Conservation (phyloP, 2,329 filamentous ascomycete genomes). For the Fusarium palustre region DNA sequence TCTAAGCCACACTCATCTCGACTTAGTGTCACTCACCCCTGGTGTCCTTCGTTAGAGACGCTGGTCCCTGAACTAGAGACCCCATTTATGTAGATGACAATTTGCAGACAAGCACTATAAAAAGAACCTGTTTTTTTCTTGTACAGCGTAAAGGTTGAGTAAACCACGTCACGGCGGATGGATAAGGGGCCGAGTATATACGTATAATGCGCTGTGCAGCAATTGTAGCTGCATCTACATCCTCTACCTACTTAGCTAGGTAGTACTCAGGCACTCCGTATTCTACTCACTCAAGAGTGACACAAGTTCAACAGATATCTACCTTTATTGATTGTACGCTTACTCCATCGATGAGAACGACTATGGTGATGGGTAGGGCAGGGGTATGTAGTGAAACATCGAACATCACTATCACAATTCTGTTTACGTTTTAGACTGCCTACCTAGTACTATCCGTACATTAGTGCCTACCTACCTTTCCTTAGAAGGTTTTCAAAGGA, state of each 20-base stretch:
- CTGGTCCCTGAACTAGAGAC: constrained; percentile 7
- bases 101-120: constrained; percentile 28
- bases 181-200: not conserved
- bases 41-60: constrained; percentile 9
- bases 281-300: not conserved
- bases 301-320: not conserved
- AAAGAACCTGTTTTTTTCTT: constrained; percentile 18
- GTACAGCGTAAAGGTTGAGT: not conserved
- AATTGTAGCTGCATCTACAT: not conserved
- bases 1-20: constrained; percentile 44
- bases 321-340: not conserved
- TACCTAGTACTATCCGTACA: too few species aligned
- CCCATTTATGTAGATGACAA: constrained; percentile 21
- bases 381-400: not conserved
- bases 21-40: constrained; percentile 23
- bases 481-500: not conserved
- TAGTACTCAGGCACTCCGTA: too few species aligned
- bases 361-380: not conserved
- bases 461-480: not conserved
- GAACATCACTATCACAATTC: not conserved
- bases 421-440: not conserved
- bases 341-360: not conserved
- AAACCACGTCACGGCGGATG: not conserved
- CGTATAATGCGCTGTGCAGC: not conserved
- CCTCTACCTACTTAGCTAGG: too few species aligned